These are phyloP conservation scores for Cytospora paraplurivora DNA, from an alignment of 2,329 filamentous ascomycete genomes.

Conservation along the genomic window DNA sequence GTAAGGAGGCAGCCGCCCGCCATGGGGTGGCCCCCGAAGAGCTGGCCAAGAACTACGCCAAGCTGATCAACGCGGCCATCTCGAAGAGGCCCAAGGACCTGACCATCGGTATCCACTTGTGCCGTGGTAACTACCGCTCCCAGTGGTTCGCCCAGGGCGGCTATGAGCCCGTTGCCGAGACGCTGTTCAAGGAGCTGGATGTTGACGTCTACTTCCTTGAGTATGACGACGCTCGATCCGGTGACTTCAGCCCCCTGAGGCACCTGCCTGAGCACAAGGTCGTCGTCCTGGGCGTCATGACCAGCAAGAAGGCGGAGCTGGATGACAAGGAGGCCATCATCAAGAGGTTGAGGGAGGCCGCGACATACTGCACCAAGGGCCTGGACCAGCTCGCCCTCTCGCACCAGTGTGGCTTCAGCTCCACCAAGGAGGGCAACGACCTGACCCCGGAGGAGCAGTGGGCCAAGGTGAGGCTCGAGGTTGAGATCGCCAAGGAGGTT, in stretches of 20 bases:
- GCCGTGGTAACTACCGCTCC: constrained; percentile 58
- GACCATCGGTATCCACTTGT: constrained; percentile 59
- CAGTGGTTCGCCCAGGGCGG: constrained; percentile 61
- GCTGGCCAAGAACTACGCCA: constrained; percentile 54
- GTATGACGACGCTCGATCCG: constrained; percentile 58
- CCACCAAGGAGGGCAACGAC: constrained; percentile 59
- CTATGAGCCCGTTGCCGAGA: constrained; percentile 53
- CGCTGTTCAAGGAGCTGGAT: constrained; percentile 48
- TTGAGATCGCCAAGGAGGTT: constrained; percentile 59
- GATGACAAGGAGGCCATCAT: constrained; percentile 48
- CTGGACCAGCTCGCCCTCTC: constrained; percentile 58
- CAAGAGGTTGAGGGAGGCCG: constrained; percentile 47
- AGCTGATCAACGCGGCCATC: constrained; percentile 57
- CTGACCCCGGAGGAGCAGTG: constrained; percentile 59
- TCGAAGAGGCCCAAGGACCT: constrained; percentile 54
- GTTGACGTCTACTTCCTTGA: constrained; percentile 61
- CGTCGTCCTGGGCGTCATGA: constrained; percentile 58
- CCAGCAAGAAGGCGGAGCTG: constrained; percentile 58
- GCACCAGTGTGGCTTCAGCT: constrained; percentile 60
- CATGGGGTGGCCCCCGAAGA: constrained; percentile 52
- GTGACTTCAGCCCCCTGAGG: constrained; percentile 57
- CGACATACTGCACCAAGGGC: constrained; percentile 50
- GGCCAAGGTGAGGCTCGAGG: constrained; percentile 56
- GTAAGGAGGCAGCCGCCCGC: constrained; percentile 52
- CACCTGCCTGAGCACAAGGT: constrained; percentile 56